Conservation (phyloP, 768 basidiomycete species). For the Suillus alpinus region DNA sequence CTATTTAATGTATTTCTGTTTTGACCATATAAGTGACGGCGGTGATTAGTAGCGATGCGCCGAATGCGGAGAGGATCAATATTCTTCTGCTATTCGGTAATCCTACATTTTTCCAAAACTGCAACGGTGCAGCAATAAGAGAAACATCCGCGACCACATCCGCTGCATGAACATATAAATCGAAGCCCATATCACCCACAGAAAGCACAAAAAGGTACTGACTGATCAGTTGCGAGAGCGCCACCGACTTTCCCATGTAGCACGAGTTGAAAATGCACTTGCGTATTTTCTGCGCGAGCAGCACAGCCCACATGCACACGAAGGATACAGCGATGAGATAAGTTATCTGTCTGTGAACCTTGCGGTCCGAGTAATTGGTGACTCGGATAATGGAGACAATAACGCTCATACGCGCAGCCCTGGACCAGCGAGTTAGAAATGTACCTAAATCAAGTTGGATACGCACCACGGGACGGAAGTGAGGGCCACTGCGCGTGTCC, state of each 20-base stretch:
- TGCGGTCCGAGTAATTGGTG: conserved; percentile 9
- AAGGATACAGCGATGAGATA: conserved; percentile 14
- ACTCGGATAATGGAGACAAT: conserved; percentile 21
- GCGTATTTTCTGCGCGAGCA: conserved; percentile 14
- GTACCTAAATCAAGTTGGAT: too few relatives aligned
- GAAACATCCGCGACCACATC: conserved; percentile 16
- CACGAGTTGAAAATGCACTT: conserved; percentile 10
- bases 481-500: conserved; percentile 17
- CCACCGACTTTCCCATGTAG: background rate
- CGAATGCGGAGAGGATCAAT: conserved; percentile 17
- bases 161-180: conserved; percentile 9
- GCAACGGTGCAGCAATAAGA: conserved; percentile 19
- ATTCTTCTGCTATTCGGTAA: conserved; percentile 16
- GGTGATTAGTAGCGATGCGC: conserved; percentile 16
- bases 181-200: background rate
- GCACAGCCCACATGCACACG: conserved; percentile 21
- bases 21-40: too few relatives aligned
- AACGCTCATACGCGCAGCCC: conserved; percentile 24
- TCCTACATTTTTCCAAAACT: conserved; percentile 7
- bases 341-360: conserved; percentile 4
- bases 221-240: conserved; percentile 22
- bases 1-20: too few relatives aligned
- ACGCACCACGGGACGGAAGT: conserved; percentile 18
- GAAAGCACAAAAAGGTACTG: background rate
- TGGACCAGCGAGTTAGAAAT: conserved; percentile 5